Percentiles rank a stretch among this genome's conserved stretches.
Evolutionary conservation across 164 flowering plant genomes (phyloP).

Genomic region (Cinnamomum micranthum): DNA sequence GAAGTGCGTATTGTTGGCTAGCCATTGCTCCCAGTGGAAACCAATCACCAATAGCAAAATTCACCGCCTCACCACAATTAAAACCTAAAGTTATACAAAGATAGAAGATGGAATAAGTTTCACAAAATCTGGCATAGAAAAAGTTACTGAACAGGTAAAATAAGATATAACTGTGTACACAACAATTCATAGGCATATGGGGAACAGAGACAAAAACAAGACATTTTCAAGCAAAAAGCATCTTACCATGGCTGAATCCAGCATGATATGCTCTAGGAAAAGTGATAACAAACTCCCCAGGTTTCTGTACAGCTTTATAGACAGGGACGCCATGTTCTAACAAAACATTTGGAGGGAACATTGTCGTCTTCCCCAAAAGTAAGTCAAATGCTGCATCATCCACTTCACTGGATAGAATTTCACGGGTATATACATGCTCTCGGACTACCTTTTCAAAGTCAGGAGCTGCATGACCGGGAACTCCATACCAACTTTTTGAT

Average conservation of each 20-base stretch:
- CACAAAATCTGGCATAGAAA: neutral
- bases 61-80: constrained; percentile 99
- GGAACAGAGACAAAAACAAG: neutral
- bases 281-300: constrained; percentile 90
- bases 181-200: neutral
- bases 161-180: neutral
- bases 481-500: constrained; percentile 97
- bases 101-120: neutral
- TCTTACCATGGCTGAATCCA: constrained; percentile 96
- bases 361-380: constrained; percentile 89
- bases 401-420: constrained; percentile 66
- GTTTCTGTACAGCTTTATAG: constrained; percentile 87
- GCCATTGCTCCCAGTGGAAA: constrained; percentile 85
- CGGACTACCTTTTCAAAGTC: constrained; percentile 87
- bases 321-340: constrained; percentile 77
- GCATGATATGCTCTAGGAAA: constrained; percentile 99
- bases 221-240: neutral
- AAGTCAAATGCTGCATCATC: constrained; percentile 95
- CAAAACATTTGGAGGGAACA: constrained; percentile 89
- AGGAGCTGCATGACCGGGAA: constrained; percentile 89
- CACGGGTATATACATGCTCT: constrained; percentile 68
- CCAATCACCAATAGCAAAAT: constrained; percentile 97
- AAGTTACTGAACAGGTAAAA: neutral
- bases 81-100: constrained; percentile 51
- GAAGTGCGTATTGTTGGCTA: constrained; percentile 80